Percentiles rank a stretch among this genome's conserved stretches.
phyloP scores from a whole-genome alignment of 495 filamentous ascomycete species.

The Neurospora sp. region DNA sequence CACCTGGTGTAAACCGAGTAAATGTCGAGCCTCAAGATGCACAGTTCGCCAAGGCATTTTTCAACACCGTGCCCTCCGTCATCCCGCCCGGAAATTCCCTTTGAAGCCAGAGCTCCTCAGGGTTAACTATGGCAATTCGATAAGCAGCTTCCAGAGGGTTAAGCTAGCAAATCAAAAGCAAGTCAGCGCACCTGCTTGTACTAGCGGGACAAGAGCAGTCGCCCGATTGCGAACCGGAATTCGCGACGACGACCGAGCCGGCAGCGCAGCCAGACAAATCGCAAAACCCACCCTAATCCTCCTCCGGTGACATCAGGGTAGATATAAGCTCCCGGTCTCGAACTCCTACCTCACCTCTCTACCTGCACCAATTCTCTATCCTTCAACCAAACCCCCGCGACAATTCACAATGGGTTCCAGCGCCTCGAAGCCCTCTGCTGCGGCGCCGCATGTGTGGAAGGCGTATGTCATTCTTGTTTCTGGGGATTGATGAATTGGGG shows the following conservation, averaged over 20 bases:
- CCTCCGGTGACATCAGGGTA: neutral
- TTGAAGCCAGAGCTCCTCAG: neutral
- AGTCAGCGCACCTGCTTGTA: neutral
- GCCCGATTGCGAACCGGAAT: neutral
- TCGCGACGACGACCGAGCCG: neutral
- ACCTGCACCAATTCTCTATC: neutral
- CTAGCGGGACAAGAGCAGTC: neutral
- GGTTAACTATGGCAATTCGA: neutral
- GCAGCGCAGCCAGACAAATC: neutral
- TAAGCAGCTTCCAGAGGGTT: neutral
- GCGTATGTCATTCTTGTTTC: constrained; percentile 25
- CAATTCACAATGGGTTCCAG: constrained; percentile 34
- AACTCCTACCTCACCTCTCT: neutral
- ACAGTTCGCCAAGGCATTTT: neutral
- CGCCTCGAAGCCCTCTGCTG: constrained; percentile 36
- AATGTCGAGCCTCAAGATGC: neutral
- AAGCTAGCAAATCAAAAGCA: neutral
- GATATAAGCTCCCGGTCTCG: neutral
- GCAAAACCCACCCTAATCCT: neutral
- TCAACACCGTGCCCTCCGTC: neutral
- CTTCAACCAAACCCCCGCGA: neutral
- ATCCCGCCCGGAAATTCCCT: neutral
- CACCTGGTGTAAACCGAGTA: neutral
- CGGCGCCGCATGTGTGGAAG: constrained; percentile 38
- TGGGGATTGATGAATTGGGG: neutral